Percentiles rank a stretch among this genome's conserved stretches.
Conservation (phyloP, 2,329 filamentous ascomycete species). For the Trichoderma harzianum region DNA sequence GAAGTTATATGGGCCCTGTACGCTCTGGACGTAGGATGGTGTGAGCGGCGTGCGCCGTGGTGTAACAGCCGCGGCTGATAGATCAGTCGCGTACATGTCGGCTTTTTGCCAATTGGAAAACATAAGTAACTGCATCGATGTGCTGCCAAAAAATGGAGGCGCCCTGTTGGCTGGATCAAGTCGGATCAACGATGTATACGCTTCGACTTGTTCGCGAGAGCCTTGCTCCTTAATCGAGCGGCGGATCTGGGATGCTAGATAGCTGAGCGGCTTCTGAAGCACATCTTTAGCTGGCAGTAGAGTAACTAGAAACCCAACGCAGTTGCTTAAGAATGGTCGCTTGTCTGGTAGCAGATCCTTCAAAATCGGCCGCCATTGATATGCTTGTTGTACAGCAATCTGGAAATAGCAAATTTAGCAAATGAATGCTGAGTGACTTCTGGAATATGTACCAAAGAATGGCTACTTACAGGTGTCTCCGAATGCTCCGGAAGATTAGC, state of each 20-base stretch:
- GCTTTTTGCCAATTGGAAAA: slow-evolving; percentile 4
- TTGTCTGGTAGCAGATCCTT: background rate
- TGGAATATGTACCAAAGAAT: background rate
- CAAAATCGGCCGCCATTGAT: background rate
- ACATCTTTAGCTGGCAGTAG: background rate
- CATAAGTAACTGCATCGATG: background rate
- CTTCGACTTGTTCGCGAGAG: background rate
- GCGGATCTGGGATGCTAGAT: background rate
- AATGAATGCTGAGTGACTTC: background rate
- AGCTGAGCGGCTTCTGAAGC: background rate
- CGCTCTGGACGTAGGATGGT: background rate
- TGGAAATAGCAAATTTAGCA: background rate
- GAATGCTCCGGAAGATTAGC: background rate
- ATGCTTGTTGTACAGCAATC: slow-evolving; percentile 5
- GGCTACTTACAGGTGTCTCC: background rate
- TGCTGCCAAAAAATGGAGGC: background rate
- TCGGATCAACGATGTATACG: background rate
- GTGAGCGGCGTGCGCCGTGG: background rate
- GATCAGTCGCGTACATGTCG: background rate
- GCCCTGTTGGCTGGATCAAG: background rate
- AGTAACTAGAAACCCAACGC: slow-evolving; percentile 4
- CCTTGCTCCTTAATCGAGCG: background rate
- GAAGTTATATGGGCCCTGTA: slow-evolving; percentile 3
- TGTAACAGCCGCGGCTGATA: background rate
- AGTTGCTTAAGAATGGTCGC: background rate